A percentile compares a stretch with the other conserved stretches of the same genome.
phyloP scores from a whole-genome alignment of 2,329 filamentous ascomycete genomes.

The Neofusicoccum laricinum region DNA sequence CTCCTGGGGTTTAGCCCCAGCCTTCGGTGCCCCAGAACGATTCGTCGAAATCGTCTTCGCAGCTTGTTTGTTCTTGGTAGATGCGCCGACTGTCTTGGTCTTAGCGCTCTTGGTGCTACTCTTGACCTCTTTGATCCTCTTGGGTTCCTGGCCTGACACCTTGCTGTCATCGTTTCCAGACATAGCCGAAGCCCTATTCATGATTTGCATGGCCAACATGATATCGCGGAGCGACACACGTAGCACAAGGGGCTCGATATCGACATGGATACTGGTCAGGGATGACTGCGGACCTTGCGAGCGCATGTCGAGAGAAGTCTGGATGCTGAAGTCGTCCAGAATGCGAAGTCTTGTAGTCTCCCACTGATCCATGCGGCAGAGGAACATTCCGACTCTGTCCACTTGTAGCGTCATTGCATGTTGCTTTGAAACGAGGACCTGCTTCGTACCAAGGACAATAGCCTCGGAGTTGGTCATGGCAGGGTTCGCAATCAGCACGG shows the following conservation, averaged over 20 bases:
- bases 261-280: conserved; percentile 75
- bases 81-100: conserved; percentile 44
- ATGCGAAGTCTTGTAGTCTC: conserved; percentile 87
- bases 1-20: conserved; percentile 51
- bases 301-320: conserved; percentile 78
- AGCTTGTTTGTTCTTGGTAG: conserved; percentile 40
- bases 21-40: conserved; percentile 50
- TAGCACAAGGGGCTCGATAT: conserved; percentile 87
- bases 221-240: conserved; percentile 92
- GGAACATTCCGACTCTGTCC: conserved; percentile 93
- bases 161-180: conserved; percentile 54
- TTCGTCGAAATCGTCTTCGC: conserved; percentile 46
- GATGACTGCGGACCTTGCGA: conserved; percentile 58
- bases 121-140: conserved; percentile 54
- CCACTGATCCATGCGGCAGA: conserved; percentile 97
- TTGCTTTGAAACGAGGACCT: conserved; percentile 88
- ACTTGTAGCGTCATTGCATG: conserved; percentile 92
- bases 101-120: conserved; percentile 41
- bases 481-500: conserved; percentile 95
- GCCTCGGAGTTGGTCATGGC: conserved; percentile 87
- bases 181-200: conserved; percentile 85
- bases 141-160: conserved; percentile 51
- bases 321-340: conserved; percentile 92
- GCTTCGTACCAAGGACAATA: conserved; percentile 91
- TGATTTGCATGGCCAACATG: conserved; percentile 85